Percentiles rank a stretch among this genome's conserved stretches.
These are phyloP conservation scores for Trichoderma simmonsii DNA, from an alignment of 2,329 filamentous ascomycete species.

Conservation along the genomic window DNA sequence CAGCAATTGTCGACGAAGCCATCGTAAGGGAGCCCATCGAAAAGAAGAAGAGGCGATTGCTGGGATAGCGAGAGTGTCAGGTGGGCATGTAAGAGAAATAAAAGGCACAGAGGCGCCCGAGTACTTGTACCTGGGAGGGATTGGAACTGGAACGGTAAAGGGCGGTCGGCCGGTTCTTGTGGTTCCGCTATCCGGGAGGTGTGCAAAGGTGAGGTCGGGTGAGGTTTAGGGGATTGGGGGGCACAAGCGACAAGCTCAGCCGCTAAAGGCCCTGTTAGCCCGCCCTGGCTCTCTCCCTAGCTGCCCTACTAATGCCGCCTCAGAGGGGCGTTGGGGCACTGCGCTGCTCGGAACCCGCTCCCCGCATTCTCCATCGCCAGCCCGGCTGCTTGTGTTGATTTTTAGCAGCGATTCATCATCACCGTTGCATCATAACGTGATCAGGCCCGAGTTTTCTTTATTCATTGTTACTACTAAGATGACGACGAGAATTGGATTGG, in stretches of 20 bases:
- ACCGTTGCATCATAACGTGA: conserved; percentile 12
- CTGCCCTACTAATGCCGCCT: not conserved
- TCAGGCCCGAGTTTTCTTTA: not conserved
- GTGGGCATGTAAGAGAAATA: not conserved
- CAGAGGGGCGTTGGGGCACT: not conserved
- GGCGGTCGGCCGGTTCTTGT: not conserved
- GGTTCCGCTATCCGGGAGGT: not conserved
- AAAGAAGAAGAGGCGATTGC: not conserved
- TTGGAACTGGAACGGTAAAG: not conserved
- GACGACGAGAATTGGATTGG: not conserved
- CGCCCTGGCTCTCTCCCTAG: not conserved
- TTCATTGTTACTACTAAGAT: not conserved
- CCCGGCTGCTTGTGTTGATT: too few species aligned
- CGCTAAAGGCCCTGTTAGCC: not conserved
- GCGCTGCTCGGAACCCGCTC: not conserved
- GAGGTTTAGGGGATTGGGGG: not conserved
- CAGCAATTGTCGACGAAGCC: conserved; percentile 17
- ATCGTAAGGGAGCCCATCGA: conserved; percentile 19
- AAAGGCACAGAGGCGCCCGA: not conserved
- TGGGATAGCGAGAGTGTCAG: not conserved
- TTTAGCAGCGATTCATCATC: not conserved
- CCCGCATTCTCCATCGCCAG: conserved; percentile 8
- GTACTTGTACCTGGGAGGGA: not conserved
- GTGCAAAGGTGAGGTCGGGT: not conserved
- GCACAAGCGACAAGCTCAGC: not conserved